Evolutionary conservation across 169 alveolate species (phyloP).

Genomic region (Plasmodium sp.): DNA sequence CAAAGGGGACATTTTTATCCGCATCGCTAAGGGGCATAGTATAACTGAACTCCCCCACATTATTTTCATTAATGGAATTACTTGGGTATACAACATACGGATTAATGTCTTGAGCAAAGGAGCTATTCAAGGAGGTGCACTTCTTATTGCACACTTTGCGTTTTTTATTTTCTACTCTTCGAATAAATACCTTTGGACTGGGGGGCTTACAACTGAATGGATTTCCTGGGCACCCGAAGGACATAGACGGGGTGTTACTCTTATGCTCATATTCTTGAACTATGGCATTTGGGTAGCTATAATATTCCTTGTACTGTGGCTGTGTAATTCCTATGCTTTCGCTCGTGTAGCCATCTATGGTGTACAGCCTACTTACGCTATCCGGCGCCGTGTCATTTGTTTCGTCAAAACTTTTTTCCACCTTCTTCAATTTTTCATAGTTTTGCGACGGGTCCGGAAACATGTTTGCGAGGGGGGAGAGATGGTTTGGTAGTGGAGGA

Average conservation of each 20-base stretch:
- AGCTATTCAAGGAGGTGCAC: constrained; percentile 3
- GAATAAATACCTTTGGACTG: constrained; percentile 43
- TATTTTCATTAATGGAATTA: constrained; percentile 32
- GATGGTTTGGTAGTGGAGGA: not conserved
- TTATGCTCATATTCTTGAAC: constrained; percentile 15
- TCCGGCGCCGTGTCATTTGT: constrained; percentile 45
- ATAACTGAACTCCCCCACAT: constrained; percentile 21
- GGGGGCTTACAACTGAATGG: constrained; percentile 35
- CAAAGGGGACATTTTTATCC: not conserved
- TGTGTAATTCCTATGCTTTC: constrained; percentile 14
- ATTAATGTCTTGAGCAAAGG: constrained; percentile 13
- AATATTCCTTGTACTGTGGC: constrained; percentile 34
- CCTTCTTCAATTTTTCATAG: constrained; percentile 21
- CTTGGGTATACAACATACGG: constrained; percentile 23
- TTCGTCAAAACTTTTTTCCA: constrained; percentile 27
- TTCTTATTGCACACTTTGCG: constrained; percentile 38
- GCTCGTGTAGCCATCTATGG: constrained; percentile 12
- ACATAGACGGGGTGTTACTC: constrained; percentile 11
- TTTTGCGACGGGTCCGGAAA: not conserved
- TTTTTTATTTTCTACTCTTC: constrained; percentile 49
- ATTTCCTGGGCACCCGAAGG: constrained; percentile 18
- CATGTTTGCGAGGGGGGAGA: not conserved
- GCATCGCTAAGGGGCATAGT: constrained; percentile 9
- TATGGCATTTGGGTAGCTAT: constrained; percentile 25
- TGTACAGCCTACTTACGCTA: not conserved